Conservation (phyloP, 208 protist species). For the Strigomonas culicis region DNA sequence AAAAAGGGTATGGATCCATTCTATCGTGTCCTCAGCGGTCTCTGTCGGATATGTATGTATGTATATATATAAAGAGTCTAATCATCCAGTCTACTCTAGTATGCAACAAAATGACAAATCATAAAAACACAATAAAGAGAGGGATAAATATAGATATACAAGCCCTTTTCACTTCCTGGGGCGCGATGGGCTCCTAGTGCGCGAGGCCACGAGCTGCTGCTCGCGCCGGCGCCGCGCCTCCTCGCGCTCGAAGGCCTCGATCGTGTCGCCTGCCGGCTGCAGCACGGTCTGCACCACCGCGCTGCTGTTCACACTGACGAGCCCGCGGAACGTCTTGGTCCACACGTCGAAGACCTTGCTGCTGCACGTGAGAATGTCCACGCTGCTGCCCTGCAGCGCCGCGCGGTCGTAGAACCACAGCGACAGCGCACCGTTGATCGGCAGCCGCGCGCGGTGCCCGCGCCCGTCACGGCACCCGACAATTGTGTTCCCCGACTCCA, state of each 20-base stretch:
- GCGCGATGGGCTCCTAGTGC: background rate
- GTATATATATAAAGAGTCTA: background rate
- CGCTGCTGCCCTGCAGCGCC: constrained; percentile 23
- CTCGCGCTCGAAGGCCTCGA: constrained; percentile 32
- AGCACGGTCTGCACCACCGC: constrained; percentile 54
- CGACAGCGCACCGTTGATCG: constrained; percentile 55
- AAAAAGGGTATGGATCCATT: background rate
- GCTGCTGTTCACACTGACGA: constrained; percentile 81
- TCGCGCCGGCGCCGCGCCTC: constrained; percentile 12
- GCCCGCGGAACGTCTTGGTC: constrained; percentile 63
- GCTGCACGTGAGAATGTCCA: constrained; percentile 71
- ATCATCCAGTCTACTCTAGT: background rate
- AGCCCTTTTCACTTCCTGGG: background rate
- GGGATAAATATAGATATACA: constrained; percentile 11
- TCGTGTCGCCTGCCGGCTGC: constrained; percentile 23
- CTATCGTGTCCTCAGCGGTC: background rate
- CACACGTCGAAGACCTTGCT: constrained; percentile 69
- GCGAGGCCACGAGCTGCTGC: background rate
- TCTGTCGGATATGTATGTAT: background rate
- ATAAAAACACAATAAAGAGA: constrained; percentile 20
- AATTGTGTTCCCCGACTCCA: constrained; percentile 38
- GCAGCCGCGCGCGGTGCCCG: constrained; percentile 51
- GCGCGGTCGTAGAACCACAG: constrained; percentile 65
- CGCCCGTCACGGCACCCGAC: constrained; percentile 54
- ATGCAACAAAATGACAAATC: background rate